Base-by-base conservation (phyloP, 1,139 yeast genomes). In the Suhomyces anneliseae region DNA sequence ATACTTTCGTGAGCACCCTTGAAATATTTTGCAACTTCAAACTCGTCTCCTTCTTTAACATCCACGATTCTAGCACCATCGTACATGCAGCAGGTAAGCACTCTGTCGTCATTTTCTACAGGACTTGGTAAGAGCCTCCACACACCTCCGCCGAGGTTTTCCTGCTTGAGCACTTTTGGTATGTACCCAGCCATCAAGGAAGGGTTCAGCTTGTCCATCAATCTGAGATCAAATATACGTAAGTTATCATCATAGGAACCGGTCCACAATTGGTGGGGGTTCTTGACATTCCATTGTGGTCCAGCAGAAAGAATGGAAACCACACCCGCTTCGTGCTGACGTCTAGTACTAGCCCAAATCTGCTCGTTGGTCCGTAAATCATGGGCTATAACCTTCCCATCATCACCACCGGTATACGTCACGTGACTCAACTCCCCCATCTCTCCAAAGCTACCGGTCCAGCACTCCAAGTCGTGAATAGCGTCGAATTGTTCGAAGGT, bases 381-480 rank as follows among this genome's bases (percentile, higher is more conserved):
- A 60, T 86, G 92, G 1, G 95, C 93, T 24, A 84, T 81, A 10
- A 93, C 66, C 27, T 75, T 72, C 7, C 87, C 78, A 65, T 93
- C 98, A 63, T 93, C 99, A 11, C 98, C 98, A 2, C 98, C 99
- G 1, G 96, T 83, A 58, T 83, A 87, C 0, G 90, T 74, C 0
- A 87, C 83, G 50, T 82, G 69, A 8, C 72, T 61, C 27, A 85
- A 60, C 7, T 78, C 78, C 4, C 80, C 79, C 10, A 72, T 56
- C 45, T 77, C 77, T 1, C 93, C 93, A 70, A 85, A 87, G 1
- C 82, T 79, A 4, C 90, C 89, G 6, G 88, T 88, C 99, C 99
- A 92, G 49, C 96, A 90, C 65, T 92, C 97, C 34, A 90, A 66
- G 3, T 77, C 75, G 62, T 92, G 98, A 1, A 47, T 34, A 1